A percentile compares a stretch with the other conserved stretches of the same genome.
Evolutionary conservation across 2,329 filamentous ascomycete species (phyloP).

Genomic region (Aspergillus awamori): DNA sequence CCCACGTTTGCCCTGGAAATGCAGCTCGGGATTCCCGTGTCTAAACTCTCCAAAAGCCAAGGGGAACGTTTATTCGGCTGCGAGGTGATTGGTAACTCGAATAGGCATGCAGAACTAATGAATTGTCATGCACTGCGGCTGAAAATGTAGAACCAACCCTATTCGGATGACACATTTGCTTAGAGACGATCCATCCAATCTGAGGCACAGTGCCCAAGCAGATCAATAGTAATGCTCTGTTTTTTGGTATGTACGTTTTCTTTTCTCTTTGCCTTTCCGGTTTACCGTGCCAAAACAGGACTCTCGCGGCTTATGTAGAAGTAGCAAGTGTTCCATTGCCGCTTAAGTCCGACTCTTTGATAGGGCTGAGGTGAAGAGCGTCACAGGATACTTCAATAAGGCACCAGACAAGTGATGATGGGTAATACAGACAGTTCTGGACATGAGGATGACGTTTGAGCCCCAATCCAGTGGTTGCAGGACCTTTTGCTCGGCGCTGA

Average conservation of each 20-base stretch:
- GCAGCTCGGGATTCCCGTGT: background rate
- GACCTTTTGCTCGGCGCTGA: background rate
- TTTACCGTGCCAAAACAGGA: constrained; percentile 4
- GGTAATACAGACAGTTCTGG: background rate
- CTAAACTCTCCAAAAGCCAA: background rate
- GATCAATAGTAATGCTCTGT: background rate
- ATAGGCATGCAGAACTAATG: background rate
- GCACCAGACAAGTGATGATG: background rate
- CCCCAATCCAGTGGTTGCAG: background rate
- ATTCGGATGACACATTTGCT: constrained; percentile 2
- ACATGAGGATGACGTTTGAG: background rate
- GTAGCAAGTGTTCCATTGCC: background rate
- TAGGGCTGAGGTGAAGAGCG: constrained; percentile 13
- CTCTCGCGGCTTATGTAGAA: constrained; percentile 4
- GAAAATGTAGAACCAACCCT: background rate
- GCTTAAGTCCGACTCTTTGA: constrained; percentile 4
- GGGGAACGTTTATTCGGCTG: background rate
- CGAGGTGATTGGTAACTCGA: background rate
- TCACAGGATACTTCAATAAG: background rate
- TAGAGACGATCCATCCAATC: background rate
- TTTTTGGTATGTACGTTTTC: background rate
- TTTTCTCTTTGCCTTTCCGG: background rate
- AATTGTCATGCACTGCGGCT: background rate
- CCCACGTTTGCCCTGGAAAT: background rate
- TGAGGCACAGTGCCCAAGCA: background rate